These are phyloP conservation scores for Mycoemilia scoparia DNA, from an alignment of 192 early-diverging fungal species.

Conservation along the genomic window DNA sequence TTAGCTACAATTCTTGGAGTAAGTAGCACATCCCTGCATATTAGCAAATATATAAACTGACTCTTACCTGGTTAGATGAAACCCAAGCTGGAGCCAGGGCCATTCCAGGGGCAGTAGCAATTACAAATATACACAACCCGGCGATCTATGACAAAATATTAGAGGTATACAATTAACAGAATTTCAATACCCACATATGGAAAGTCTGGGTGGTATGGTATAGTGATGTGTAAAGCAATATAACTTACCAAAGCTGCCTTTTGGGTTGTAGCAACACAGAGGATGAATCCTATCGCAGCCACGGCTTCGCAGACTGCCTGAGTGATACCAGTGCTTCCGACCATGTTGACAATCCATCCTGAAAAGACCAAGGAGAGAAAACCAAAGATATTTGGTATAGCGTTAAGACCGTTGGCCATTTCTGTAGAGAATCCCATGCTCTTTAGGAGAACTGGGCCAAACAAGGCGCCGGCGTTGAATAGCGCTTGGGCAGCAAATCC, in stretches of 20 bases:
- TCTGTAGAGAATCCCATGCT: constrained; percentile 18
- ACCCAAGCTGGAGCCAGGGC: constrained; percentile 25
- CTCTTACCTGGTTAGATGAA: constrained; percentile 22
- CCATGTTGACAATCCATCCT: constrained; percentile 8
- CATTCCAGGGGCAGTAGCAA: constrained; percentile 25
- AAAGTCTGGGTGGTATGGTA: no score
- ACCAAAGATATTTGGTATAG: constrained; percentile 24
- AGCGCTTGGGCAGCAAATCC: constrained; percentile 25
- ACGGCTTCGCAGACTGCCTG: constrained; percentile 11
- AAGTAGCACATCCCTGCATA: no score
- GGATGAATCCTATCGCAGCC: constrained; percentile 10
- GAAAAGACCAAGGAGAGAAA: constrained; percentile 17
- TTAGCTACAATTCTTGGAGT: no score
- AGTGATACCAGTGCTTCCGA: constrained; percentile 10
- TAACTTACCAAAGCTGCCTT: constrained; percentile 1
- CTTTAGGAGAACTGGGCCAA: constrained; percentile 23
- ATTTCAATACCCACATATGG: no score
- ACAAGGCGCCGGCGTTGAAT: constrained; percentile 26
- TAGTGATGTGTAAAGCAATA: no score
- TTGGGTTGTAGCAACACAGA: constrained; percentile 8
- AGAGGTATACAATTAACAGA: no score
- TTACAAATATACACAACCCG: constrained; percentile 24
- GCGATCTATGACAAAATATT: no score
- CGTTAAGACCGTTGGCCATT: constrained; percentile 12
- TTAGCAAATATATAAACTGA: no score